These are phyloP conservation scores for Metarhizium humberi DNA, from an alignment of 2,329 filamentous ascomycete genomes.

Conservation along the genomic window DNA sequence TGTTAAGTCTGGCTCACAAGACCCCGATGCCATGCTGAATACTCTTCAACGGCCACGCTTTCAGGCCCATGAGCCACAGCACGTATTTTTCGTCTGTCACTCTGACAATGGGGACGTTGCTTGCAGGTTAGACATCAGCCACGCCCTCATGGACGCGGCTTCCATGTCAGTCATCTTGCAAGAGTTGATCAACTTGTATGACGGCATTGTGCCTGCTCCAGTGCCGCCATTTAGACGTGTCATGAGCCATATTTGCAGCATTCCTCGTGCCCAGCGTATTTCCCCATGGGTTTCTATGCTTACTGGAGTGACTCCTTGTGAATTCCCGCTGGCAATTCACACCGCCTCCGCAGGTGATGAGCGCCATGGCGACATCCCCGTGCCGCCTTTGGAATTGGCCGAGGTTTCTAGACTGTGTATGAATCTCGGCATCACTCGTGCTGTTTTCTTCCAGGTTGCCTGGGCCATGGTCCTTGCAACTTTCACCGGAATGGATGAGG, in stretches of 20 bases:
- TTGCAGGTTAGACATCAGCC: constrained; percentile 21
- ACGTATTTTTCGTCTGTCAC: constrained; percentile 9
- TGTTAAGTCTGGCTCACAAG: neutral
- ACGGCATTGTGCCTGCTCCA: constrained; percentile 1
- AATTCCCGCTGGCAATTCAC: neutral
- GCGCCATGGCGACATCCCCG: neutral
- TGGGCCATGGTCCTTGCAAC: constrained; percentile 30
- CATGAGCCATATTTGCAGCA: neutral
- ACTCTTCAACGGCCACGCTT: constrained; percentile 1
- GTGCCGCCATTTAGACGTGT: constrained; percentile 1
- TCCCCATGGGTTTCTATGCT: neutral
- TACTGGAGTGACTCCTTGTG: neutral
- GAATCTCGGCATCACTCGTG: neutral
- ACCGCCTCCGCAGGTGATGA: neutral
- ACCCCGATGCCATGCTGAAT: neutral
- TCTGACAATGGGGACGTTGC: constrained; percentile 9
- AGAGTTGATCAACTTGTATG: constrained; percentile 19
- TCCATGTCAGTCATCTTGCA: constrained; percentile 18
- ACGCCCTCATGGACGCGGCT: constrained; percentile 20
- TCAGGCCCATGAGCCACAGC: constrained; percentile 4
- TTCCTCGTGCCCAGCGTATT: neutral
- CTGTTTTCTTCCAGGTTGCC: constrained; percentile 30
- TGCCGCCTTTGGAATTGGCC: neutral
- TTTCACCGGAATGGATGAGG: constrained; percentile 34
- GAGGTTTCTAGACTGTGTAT: neutral